These are phyloP conservation scores for Trichophyton verrucosum DNA, from an alignment of 2,329 filamentous ascomycete species.

Conservation along the genomic window DNA sequence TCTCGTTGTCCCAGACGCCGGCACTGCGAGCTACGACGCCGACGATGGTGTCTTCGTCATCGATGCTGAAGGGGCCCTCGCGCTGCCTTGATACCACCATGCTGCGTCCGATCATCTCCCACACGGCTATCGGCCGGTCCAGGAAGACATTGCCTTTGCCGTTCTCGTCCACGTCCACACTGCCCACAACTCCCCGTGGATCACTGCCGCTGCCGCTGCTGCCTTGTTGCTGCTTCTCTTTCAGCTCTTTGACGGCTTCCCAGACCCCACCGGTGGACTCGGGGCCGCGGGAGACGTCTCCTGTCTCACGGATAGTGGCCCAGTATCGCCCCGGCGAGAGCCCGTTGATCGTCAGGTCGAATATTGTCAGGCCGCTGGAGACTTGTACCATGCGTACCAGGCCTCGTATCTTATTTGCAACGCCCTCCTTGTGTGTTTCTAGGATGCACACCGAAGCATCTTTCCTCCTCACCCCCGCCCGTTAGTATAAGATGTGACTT, in stretches of 20 bases:
- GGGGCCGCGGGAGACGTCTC: conserved; percentile 76
- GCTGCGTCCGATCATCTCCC: conserved; percentile 91
- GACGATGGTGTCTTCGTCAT: conserved; percentile 75
- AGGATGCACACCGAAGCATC: conserved; percentile 84
- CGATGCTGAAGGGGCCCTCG: conserved; percentile 48
- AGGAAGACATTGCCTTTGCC: conserved; percentile 71
- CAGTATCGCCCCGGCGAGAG: conserved; percentile 69
- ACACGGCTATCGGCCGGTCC: conserved; percentile 72
- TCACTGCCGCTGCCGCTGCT: conserved; percentile 17
- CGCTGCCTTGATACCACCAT: conserved; percentile 68
- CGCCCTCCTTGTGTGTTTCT: conserved; percentile 59
- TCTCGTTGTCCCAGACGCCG: conserved; percentile 98
- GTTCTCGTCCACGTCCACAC: conserved; percentile 59
- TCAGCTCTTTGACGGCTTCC: conserved; percentile 39
- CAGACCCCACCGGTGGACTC: conserved; percentile 73
- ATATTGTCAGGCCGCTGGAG: conserved; percentile 55
- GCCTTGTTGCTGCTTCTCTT: conserved; percentile 29
- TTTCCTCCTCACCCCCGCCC: conserved; percentile 14
- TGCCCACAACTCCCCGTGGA: conserved; percentile 55
- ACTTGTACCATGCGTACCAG: conserved; percentile 92
- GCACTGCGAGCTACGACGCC: conserved; percentile 92
- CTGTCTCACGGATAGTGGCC: conserved; percentile 72
- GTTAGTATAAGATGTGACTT: neutral
- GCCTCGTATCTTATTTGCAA: conserved; percentile 62
- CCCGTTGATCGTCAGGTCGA: conserved; percentile 79